Evolutionary conservation across 2,329 filamentous ascomycete genomes (phyloP).

Genomic region (Ciborinia camelliae): DNA sequence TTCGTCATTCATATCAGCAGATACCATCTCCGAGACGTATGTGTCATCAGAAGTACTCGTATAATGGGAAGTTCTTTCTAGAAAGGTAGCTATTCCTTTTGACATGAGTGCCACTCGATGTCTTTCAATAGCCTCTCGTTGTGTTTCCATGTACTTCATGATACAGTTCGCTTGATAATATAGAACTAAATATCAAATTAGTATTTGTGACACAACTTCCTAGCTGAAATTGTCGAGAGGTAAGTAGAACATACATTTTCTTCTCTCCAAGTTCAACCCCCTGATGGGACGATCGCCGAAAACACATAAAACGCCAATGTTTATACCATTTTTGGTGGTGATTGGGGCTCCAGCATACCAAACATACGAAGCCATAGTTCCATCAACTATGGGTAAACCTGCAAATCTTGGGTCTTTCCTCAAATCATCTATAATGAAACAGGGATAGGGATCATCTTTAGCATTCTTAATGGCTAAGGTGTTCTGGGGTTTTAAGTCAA

Average conservation of each 20-base stretch:
- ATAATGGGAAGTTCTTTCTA: slow-evolving; percentile 40
- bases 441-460: slow-evolving; percentile 13
- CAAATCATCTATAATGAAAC: slow-evolving; percentile 20
- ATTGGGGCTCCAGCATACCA: slow-evolving; percentile 25
- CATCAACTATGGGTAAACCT: slow-evolving; percentile 21
- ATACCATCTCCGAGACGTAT: neutral
- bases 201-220: slow-evolving; percentile 38
- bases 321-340: slow-evolving; percentile 12
- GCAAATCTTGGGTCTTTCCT: slow-evolving; percentile 19
- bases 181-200: slow-evolving; percentile 44
- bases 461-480: slow-evolving; percentile 5
- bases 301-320: slow-evolving; percentile 56
- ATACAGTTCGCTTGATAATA: slow-evolving; percentile 46
- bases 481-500: slow-evolving; percentile 3
- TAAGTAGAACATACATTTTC: slow-evolving; percentile 26
- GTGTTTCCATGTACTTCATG: slow-evolving; percentile 58
- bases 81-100: slow-evolving; percentile 50
- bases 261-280: slow-evolving; percentile 11
- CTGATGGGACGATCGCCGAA: slow-evolving; percentile 44
- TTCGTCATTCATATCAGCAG: neutral
- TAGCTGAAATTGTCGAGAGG: slow-evolving; percentile 44
- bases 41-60: neutral
- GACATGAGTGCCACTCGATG: slow-evolving; percentile 50
- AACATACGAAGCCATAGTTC: slow-evolving; percentile 16
- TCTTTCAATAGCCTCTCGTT: slow-evolving; percentile 48